Base-by-base conservation (phyloP, 2,329 filamentous ascomycete genomes). In the Colletotrichum horii region DNA sequence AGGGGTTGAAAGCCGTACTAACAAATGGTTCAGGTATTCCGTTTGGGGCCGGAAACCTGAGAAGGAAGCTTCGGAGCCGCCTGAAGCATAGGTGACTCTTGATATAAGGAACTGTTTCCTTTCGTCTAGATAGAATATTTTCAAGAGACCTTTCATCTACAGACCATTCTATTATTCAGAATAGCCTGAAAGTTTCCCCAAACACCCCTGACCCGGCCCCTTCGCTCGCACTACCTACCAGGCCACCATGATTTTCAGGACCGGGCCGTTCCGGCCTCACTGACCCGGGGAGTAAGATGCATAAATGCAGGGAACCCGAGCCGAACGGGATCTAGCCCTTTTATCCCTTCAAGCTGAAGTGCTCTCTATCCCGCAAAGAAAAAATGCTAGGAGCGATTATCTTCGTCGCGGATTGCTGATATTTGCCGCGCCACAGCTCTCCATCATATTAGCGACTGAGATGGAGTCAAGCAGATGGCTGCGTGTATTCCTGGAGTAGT, bases 11-110 rank as follows among this genome's bases (percentile, higher is more conserved):
- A 60, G 56, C 11, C 6, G 26, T 56, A 56, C 73, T 75, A 55
- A 72, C 28, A 4, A 8, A 24, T 32, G 56, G 8, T 34, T 22
- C 26, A 75, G 73, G 3, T 75, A 75, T 11, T 43, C 9, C 2
- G 70, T 73, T 12, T 75, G 58, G 55, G 73, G 73, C 4, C 62
- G 65, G 19, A 75, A 75, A 48, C 73, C 73, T 1, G 73, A 73
- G 58, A 28, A 61, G 67, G 22, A 66, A 11, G 48, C 62, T 19
- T 58, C 52, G 15, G 66, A 61, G 48, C 34, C n/a, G 16, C 36
- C 36, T 48, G n/a, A 55, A 8, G 19, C 19, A 55, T 55, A 55
- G 48, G 11, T 55, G n/a, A 24, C 48, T 55, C 52, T 8, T 56
- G 12, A 22, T 8, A 26, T 15, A 43, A 43, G 38, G 38, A 43